Conservation (phyloP, 257 asterid genomes). For the Mentha longifolia region DNA sequence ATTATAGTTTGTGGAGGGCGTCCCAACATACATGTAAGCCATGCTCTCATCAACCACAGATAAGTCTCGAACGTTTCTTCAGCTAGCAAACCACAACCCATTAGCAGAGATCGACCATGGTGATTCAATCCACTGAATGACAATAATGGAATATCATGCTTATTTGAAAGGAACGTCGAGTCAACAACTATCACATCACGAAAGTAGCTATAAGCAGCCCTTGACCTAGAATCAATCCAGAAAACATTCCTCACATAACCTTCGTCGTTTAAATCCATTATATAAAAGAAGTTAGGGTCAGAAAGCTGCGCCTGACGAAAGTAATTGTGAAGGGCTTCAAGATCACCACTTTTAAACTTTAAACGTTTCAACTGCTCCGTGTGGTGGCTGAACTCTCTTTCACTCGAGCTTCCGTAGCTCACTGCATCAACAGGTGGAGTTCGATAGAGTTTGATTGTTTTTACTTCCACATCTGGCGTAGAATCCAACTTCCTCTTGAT, state of each 20-base stretch:
- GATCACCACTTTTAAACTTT: constrained; percentile 45
- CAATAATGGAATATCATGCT: constrained; percentile 41
- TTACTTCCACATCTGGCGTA: constrained; percentile 56
- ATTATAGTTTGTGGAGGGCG: constrained; percentile 56
- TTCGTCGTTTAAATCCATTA: constrained; percentile 57
- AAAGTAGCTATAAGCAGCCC: constrained; percentile 54
- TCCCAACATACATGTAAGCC: constrained; percentile 62
- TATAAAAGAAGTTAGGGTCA: constrained; percentile 57
- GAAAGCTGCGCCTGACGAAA: constrained; percentile 44
- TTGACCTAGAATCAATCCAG: constrained; percentile 62
- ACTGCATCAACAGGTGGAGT: constrained; percentile 55
- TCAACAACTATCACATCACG: constrained; percentile 55
- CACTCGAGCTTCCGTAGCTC: constrained; percentile 51
- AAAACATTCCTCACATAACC: constrained; percentile 57
- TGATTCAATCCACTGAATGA: constrained; percentile 60
- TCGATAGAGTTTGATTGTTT: constrained; percentile 66
- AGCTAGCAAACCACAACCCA: constrained; percentile 56
- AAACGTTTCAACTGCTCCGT: constrained; percentile 35
- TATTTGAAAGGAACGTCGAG: constrained; percentile 40
- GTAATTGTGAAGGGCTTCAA: constrained; percentile 43
- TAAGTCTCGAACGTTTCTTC: constrained; percentile 51
- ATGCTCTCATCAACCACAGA: constrained; percentile 60
- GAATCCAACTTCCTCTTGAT: constrained; percentile 63
- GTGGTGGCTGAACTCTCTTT: constrained; percentile 38
- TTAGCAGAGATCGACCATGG: constrained; percentile 48